Conservation (phyloP, 2,329 filamentous ascomycete genomes). For the Bretziella fagacearum region DNA sequence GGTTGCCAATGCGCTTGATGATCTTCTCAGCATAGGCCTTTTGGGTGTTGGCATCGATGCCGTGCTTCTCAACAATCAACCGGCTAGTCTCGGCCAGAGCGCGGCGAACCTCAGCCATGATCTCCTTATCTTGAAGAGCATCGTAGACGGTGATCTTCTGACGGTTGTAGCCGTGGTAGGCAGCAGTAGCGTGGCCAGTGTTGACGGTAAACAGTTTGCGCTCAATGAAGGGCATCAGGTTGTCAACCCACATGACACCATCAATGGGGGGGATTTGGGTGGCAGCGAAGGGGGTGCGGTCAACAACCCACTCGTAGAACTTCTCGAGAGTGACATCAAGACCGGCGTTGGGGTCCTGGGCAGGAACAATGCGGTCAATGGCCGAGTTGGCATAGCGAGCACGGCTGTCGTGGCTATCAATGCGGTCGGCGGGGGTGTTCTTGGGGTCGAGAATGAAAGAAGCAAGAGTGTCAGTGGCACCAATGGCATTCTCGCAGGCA, state of each 20-base stretch:
- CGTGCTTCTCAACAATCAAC: constrained; percentile 76
- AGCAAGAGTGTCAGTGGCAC: constrained; percentile 76
- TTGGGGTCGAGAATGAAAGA: constrained; percentile 58
- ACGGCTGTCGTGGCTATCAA: constrained; percentile 51
- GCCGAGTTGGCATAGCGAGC: constrained; percentile 93
- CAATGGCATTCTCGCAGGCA: constrained; percentile 95
- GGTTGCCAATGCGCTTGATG: constrained; percentile 83
- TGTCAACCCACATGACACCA: constrained; percentile 82
- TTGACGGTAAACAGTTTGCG: constrained; percentile 99
- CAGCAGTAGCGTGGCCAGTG: constrained; percentile 88
- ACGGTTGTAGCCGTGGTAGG: constrained; percentile 82
- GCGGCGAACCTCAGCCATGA: constrained; percentile 61
- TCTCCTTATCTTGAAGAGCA: constrained; percentile 43
- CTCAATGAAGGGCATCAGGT: constrained; percentile 92
- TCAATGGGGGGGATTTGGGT: constrained; percentile 56
- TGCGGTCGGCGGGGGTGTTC: constrained; percentile 51
- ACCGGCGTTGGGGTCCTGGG: constrained; percentile 62
- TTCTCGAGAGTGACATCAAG: constrained; percentile 92
- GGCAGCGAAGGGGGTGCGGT: constrained; percentile 65
- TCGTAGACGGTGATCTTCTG: constrained; percentile 82
- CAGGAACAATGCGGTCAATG: constrained; percentile 94
- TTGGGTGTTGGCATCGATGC: constrained; percentile 59
- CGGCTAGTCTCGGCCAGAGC: constrained; percentile 73
- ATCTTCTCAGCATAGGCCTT: constrained; percentile 81
- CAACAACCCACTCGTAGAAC: constrained; percentile 98